Evolutionary conservation across 805 yeast genomes (phyloP).

Genomic region (Candida maesae): DNA sequence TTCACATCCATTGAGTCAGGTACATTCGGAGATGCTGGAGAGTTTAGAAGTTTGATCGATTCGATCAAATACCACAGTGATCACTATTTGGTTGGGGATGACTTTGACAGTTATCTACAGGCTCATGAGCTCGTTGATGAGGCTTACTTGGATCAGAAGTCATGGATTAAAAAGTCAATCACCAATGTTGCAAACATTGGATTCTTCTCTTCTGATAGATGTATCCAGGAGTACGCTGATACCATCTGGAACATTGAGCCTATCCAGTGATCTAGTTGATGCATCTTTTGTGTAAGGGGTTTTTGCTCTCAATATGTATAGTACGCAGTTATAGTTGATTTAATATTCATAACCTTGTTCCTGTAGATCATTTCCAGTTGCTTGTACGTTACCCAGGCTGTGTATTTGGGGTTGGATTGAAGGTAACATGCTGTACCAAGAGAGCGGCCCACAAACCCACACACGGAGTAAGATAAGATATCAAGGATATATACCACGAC

Average conservation of each 20-base stretch:
- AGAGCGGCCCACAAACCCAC: no score
- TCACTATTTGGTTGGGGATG: constrained; percentile 82
- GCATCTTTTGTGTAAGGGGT: no score
- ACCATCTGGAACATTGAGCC: constrained; percentile 93
- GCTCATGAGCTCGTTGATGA: constrained; percentile 76
- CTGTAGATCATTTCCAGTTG: no score
- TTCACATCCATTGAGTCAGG: constrained; percentile 66
- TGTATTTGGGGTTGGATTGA: no score
- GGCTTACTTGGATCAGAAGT: constrained; percentile 60
- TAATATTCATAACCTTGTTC: no score
- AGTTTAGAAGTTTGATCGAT: constrained; percentile 65
- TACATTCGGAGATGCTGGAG: constrained; percentile 63
- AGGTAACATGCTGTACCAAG: no score
- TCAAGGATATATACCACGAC: no score
- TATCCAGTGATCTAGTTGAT: constrained; percentile 20
- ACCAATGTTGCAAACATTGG: constrained; percentile 89
- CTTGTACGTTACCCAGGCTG: no score
- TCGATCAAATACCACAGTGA: constrained; percentile 74
- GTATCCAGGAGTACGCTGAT: constrained; percentile 89
- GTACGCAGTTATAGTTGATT: no score
- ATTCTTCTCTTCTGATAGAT: constrained; percentile 86
- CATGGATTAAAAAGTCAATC: constrained; percentile 77
- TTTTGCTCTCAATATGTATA: no score
- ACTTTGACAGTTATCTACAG: constrained; percentile 80
- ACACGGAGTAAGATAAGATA: no score